Conservation (phyloP, 352 stramenopile genomes). For the Aphanomyces cochlioides region DNA sequence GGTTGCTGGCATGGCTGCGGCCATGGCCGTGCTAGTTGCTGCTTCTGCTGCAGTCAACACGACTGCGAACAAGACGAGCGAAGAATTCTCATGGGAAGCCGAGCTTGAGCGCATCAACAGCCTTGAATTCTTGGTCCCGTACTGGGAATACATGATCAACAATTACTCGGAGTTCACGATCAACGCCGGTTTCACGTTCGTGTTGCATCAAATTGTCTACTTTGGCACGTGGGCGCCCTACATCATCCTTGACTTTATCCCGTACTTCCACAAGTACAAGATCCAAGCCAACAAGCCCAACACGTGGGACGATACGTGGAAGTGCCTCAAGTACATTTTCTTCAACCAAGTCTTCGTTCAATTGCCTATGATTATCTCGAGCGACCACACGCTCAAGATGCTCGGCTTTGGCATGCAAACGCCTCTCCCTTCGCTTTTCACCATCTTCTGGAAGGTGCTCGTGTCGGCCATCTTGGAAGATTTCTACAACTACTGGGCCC, state of each 20-base stretch:
- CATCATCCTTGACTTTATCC: slow-evolving; percentile 28
- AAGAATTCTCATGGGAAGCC: background rate
- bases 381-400: slow-evolving; percentile 13
- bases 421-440: slow-evolving; percentile 21
- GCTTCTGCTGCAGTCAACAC: slow-evolving; percentile 4
- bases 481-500: slow-evolving; percentile 33
- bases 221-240: slow-evolving; percentile 32
- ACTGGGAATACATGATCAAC: slow-evolving; percentile 32
- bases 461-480: slow-evolving; percentile 29
- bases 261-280: slow-evolving; percentile 30
- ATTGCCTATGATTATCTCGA: slow-evolving; percentile 30
- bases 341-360: slow-evolving; percentile 31
- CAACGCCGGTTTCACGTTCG: slow-evolving; percentile 28
- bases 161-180: slow-evolving; percentile 32
- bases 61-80: background rate
- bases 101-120: slow-evolving; percentile 25
- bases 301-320: slow-evolving; percentile 20
- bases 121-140: slow-evolving; percentile 27
- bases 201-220: slow-evolving; percentile 30
- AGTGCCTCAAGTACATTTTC: slow-evolving; percentile 31
- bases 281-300: slow-evolving; percentile 28
- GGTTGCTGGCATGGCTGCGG: background rate
- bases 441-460: slow-evolving; percentile 31
- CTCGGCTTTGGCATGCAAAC: slow-evolving; percentile 31
- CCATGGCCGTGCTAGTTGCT: slow-evolving; percentile 7